These are phyloP conservation scores for Arthrobotrys musiformis DNA, from an alignment of 2,329 filamentous ascomycete genomes.

Conservation along the genomic window DNA sequence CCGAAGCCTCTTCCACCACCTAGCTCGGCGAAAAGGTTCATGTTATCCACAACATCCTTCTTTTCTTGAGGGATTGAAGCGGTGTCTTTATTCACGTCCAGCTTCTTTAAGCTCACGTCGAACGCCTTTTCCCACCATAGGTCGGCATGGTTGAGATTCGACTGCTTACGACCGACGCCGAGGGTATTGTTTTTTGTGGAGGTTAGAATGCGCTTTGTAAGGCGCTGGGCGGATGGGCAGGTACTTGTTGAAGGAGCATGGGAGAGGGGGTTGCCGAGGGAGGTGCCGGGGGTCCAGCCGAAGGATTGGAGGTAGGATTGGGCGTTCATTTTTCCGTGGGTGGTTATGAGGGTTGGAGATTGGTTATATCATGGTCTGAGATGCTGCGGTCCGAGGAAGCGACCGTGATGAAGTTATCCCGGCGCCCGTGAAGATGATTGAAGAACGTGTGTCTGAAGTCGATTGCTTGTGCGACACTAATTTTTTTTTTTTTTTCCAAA, in stretches of 20 bases:
- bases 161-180: constrained; percentile 51
- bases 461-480: constrained; percentile 14
- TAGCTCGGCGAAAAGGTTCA: constrained; percentile 47
- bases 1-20: constrained; percentile 50
- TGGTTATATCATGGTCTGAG: not conserved
- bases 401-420: not conserved
- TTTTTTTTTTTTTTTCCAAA: not conserved
- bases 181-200: constrained; percentile 52
- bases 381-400: not conserved
- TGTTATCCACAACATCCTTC: constrained; percentile 45
- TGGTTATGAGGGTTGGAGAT: not conserved
- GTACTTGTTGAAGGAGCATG: constrained; percentile 26
- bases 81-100: constrained; percentile 49
- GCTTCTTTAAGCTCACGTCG: constrained; percentile 49
- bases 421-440: not conserved
- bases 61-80: constrained; percentile 5
- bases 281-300: constrained; percentile 51
- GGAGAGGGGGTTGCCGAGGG: constrained; percentile 51
- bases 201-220: constrained; percentile 49
- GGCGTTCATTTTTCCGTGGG: constrained; percentile 40
- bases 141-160: constrained; percentile 51
- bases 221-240: constrained; percentile 15
- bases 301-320: constrained; percentile 54
- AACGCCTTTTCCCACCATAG: constrained; percentile 56
- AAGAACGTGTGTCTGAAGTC: not conserved